These are phyloP conservation scores for Euptelea pleiosperma DNA, from an alignment of 164 flowering plant genomes.

Conservation along the genomic window DNA sequence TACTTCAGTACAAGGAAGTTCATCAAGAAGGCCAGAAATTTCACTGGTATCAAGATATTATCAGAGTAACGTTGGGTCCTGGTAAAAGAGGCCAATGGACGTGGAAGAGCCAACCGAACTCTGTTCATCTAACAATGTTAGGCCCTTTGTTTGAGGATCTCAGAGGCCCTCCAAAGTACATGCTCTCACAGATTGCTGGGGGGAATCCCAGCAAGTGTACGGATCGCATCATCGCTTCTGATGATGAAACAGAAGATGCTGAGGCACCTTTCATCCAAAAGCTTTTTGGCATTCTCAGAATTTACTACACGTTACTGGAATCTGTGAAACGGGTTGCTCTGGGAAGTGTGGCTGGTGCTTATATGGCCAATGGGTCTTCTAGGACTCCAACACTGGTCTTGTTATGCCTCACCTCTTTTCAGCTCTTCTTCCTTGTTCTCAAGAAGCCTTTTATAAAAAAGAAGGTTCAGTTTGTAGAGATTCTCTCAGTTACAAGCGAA, in stretches of 20 bases:
- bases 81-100: slow-evolving; percentile 98
- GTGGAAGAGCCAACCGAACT: slow-evolving; percentile 65
- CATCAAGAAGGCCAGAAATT: slow-evolving; percentile 70
- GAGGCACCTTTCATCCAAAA: slow-evolving; percentile 91
- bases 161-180: slow-evolving; percentile 95
- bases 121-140: slow-evolving; percentile 38
- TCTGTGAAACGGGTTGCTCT: slow-evolving; percentile 52
- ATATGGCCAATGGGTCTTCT: slow-evolving; percentile 36
- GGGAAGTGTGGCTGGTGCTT: slow-evolving; percentile 65
- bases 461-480: slow-evolving; percentile 83
- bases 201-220: slow-evolving; percentile 31
- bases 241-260: slow-evolving; percentile 97
- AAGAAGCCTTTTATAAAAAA: slow-evolving; percentile 97
- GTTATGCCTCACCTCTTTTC: slow-evolving; percentile 66
- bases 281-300: slow-evolving; percentile 82
- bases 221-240: slow-evolving; percentile 76
- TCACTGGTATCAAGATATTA: slow-evolving; percentile 83
- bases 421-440: slow-evolving; percentile 82
- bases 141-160: slow-evolving; percentile 91
- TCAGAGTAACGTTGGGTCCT: slow-evolving; percentile 86
- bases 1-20: slow-evolving; percentile 91
- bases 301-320: slow-evolving; percentile 78
- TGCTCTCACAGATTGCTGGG: slow-evolving; percentile 77
- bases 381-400: slow-evolving; percentile 46
- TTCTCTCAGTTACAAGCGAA: slow-evolving; percentile 61